Evolutionary conservation across 305 asterid species (phyloP), one percentile per base, ranked within the genome.

Genomic region (Stenogyne calaminthoides): DNA sequence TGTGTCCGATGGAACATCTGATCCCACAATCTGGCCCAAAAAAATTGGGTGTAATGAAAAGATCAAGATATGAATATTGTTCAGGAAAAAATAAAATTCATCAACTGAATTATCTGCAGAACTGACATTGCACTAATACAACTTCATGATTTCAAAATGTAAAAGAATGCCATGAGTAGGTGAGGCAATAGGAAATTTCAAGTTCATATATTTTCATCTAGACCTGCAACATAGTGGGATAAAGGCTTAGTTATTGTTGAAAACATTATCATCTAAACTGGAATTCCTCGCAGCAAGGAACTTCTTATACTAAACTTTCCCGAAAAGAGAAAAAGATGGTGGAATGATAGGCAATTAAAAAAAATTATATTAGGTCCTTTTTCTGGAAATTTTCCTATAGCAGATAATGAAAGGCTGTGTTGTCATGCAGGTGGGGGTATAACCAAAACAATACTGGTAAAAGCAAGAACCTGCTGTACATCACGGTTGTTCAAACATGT

Each of bases 381-480:
- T 20, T 27, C 36, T 32, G 12, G 4, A 1, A 11, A 16, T 37
- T 39, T 1, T n/a, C 6, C 3, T n/a, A 1, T 16, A 46, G 18
- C 67, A 65, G 22, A 44, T 32, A 47, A 22, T 6, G n/a, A 16
- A 46, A 46, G 3, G 55, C 60, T 4, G 34, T 19, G 25, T 7
- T 54, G 25, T 29, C 67, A 29, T 57, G 16, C 58, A 27, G 15
- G 59, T 4, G 29, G n/a, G n/a, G 72, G 40, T 4, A 3, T 44
- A 60, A 63, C 57, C 27, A 16, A 74, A 67, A 76, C 4, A 40
- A 22, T 16, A 56, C 18, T 49, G 11, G 64, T 51, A 44, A 51
- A 25, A 56, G 72, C 36, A 74, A 62, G 62, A 71, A 95, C 99
- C 99, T 90, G 88, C 73, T 83, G 87, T 63, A 92, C 78, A 63